Evolutionary conservation across 768 basidiomycete genomes (phyloP).

Genomic region (Lactifluus pinguis): DNA sequence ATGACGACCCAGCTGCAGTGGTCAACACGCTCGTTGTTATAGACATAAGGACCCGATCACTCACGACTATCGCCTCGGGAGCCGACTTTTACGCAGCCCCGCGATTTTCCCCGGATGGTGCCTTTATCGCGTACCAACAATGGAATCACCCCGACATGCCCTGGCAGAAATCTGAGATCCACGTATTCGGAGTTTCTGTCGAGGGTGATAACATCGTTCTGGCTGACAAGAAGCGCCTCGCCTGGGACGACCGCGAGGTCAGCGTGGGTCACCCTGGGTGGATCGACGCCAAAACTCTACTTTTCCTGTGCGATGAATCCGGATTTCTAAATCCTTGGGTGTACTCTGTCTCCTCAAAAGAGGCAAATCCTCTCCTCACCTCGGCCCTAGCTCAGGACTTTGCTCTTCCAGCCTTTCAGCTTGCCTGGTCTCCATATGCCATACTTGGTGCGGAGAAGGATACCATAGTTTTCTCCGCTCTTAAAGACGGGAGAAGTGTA

Average conservation of each 20-base stretch:
- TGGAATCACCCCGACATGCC: constrained; percentile 69
- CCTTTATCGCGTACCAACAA: constrained; percentile 49
- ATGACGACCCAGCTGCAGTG: constrained; percentile 39
- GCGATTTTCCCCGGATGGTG: constrained; percentile 51
- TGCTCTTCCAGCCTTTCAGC: not conserved
- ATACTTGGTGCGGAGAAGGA: not conserved
- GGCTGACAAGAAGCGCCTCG: not conserved
- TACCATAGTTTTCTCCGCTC: not conserved
- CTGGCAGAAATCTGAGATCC: constrained; percentile 56
- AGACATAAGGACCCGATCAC: constrained; percentile 35
- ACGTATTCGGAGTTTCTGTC: constrained; percentile 40
- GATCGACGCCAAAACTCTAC: not conserved
- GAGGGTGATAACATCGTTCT: constrained; percentile 11
- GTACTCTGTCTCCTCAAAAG: not conserved
- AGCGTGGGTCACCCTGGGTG: constrained; percentile 3
- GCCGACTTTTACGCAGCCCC: constrained; percentile 67
- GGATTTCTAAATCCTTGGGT: constrained; percentile 8
- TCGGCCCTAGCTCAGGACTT: constrained; percentile 2
- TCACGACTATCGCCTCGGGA: constrained; percentile 42
- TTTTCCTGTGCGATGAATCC: constrained; percentile 7
- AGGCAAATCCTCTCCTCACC: not conserved
- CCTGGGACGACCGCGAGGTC: constrained; percentile 2
- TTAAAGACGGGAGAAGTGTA: not conserved
- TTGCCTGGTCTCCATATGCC: constrained; percentile 1
- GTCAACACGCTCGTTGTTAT: constrained; percentile 52